A percentile compares a stretch with the other conserved stretches of the same genome.
Conservation (phyloP, 2,329 filamentous ascomycete species). For the Peltaster fructicola region DNA sequence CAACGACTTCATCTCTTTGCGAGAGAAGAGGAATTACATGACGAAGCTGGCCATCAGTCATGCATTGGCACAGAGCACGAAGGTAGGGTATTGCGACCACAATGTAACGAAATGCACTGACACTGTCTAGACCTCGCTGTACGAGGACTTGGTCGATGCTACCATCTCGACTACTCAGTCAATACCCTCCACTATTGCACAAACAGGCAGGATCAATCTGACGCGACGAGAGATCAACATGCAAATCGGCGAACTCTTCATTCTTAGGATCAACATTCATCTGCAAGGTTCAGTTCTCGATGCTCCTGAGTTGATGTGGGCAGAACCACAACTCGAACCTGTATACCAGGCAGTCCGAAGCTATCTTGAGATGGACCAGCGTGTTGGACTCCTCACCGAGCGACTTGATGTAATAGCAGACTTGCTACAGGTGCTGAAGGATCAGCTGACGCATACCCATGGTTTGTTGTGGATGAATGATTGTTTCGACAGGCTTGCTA, state of each 20-base stretch:
- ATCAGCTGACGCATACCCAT: conserved; percentile 85
- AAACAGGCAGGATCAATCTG: conserved; percentile 80
- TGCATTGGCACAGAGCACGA: conserved; percentile 86
- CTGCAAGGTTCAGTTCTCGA: conserved; percentile 92
- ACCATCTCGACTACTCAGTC: conserved; percentile 89
- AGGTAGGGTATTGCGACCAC: conserved; percentile 33
- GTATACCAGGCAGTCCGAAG: conserved; percentile 89
- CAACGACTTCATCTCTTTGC: conserved; percentile 93
- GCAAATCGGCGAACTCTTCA: conserved; percentile 97
- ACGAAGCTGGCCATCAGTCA: conserved; percentile 93
- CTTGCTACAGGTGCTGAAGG: conserved; percentile 79
- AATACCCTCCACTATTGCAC: conserved; percentile 78
- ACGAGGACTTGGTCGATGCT: conserved; percentile 85
- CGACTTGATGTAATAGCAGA: conserved; percentile 86
- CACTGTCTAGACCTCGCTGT: conserved; percentile 61
- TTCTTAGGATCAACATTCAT: conserved; percentile 93
- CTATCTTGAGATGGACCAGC: conserved; percentile 96
- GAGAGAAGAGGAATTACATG: conserved; percentile 95
- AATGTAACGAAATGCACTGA: conserved; percentile 2
- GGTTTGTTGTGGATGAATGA: conserved; percentile 41
- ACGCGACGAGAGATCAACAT: conserved; percentile 89
- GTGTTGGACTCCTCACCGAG: conserved; percentile 76
- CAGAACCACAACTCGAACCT: conserved; percentile 88
- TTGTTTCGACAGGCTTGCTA: not conserved
- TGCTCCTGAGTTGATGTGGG: conserved; percentile 95